Conservation (phyloP, 2,329 filamentous ascomycete genomes). For the Botrytis elliptica region DNA sequence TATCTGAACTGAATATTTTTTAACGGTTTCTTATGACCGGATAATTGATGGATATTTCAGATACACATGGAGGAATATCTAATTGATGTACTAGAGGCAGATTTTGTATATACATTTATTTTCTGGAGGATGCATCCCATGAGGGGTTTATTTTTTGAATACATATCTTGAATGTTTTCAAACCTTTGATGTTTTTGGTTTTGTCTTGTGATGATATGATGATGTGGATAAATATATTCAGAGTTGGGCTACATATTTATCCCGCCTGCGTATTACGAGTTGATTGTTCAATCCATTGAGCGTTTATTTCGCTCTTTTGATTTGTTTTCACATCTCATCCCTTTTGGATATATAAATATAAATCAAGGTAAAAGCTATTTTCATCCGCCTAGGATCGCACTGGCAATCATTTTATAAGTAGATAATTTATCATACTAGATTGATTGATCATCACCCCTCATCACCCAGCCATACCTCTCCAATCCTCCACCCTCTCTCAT, state of each 20-base stretch:
- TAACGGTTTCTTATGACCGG: accelerated
- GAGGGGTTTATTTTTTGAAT: background rate
- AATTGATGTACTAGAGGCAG: background rate
- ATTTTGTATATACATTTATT: background rate
- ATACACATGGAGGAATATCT: background rate
- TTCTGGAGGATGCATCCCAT: background rate
- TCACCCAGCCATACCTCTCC: too few relatives aligned
- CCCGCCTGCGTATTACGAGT: too few relatives aligned
- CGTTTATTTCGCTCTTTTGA: too few relatives aligned
- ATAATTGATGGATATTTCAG: background rate
- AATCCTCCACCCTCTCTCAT: background rate
- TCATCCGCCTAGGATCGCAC: too few relatives aligned
- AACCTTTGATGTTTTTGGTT: background rate
- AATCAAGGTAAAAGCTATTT: too few relatives aligned
- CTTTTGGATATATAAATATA: too few relatives aligned
- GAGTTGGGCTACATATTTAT: too few relatives aligned
- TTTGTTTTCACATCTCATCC: too few relatives aligned
- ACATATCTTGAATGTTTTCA: background rate
- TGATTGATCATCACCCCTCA: too few relatives aligned
- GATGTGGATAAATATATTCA: background rate
- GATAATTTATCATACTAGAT: too few relatives aligned
- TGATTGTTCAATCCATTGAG: too few relatives aligned
- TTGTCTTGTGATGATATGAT: background rate
- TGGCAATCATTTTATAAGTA: too few relatives aligned
- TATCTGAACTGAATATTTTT: background rate